These are phyloP conservation scores for Colletotrichum sp. DNA, from an alignment of 2,329 filamentous ascomycete species.

Conservation along the genomic window DNA sequence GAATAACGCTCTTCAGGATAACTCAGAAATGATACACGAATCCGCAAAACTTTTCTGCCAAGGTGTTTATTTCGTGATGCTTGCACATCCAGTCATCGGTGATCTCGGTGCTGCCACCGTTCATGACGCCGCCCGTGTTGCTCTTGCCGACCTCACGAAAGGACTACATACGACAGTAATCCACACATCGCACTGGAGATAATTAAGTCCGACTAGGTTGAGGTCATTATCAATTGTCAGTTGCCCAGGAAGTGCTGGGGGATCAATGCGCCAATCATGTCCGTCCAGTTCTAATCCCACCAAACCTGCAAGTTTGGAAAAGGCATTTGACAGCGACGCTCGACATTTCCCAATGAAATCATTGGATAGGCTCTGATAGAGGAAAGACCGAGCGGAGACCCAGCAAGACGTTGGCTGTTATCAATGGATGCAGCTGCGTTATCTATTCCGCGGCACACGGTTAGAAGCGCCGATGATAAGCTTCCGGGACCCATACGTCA, in stretches of 20 bases:
- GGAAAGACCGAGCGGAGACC: not conserved
- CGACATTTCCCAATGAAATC: not conserved
- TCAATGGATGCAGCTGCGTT: not conserved
- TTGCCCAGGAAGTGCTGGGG: not conserved
- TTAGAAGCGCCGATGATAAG: not conserved
- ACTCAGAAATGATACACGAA: not conserved
- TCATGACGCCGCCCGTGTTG: not conserved
- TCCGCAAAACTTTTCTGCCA: not conserved
- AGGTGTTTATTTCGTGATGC: not conserved
- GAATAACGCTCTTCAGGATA: accelerated
- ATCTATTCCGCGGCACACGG: not conserved
- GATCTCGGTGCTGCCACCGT: not conserved
- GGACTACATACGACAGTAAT: no score
- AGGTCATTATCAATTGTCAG: not conserved
- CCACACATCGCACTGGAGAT: not conserved
- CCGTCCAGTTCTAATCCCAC: not conserved
- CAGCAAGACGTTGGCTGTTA: not conserved
- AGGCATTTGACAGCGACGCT: not conserved
- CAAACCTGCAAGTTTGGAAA: not conserved
- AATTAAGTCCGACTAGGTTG: accelerated
- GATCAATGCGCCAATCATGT: not conserved
- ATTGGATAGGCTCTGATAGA: not conserved
- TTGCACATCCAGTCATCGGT: not conserved
- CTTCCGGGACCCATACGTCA: not conserved
- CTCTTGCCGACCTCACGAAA: not conserved